Percentiles rank a stretch among this genome's conserved stretches.
These are phyloP conservation scores for Glycine soja DNA, from an alignment of 306 rosid species.

Conservation along the genomic window DNA sequence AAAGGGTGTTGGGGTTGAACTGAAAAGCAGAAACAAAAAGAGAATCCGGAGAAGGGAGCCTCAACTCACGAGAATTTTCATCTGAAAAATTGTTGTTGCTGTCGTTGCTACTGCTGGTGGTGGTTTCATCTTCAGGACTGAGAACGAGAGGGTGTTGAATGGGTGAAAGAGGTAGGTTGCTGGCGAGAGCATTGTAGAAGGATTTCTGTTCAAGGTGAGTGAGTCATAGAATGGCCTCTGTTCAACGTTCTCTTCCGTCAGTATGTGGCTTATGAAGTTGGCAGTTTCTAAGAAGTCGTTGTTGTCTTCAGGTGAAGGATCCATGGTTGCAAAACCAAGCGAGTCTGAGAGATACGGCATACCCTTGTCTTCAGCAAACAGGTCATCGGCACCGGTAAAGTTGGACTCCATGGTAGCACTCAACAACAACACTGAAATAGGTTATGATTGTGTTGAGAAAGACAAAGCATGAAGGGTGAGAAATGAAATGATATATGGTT, in stretches of 20 bases:
- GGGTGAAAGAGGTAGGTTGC: background rate
- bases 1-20: conserved; percentile 20
- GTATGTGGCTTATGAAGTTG: conserved; percentile 56
- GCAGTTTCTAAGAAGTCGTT: conserved; percentile 55
- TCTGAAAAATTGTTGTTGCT: conserved; percentile 35
- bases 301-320: conserved; percentile 48
- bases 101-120: background rate
- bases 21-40: conserved; percentile 40
- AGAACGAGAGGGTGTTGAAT: conserved; percentile 53
- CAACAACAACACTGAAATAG: too few relatives aligned
- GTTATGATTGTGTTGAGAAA: too few relatives aligned
- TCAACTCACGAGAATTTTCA: conserved; percentile 51
- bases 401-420: too few relatives aligned
- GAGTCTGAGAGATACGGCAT: background rate
- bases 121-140: conserved; percentile 30
- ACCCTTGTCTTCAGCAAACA: too few relatives aligned
- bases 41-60: conserved; percentile 47
- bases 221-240: conserved; percentile 63
- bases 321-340: conserved; percentile 27
- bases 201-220: conserved; percentile 64
- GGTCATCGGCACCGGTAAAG: too few relatives aligned
- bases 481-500: too few relatives aligned
- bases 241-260: conserved; percentile 80
- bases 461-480: too few relatives aligned
- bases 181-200: conserved; percentile 61